Evolutionary conservation across 2,329 filamentous ascomycete species (phyloP), one percentile per base, ranked within the genome.

Genomic region (Colletotrichum spaethianum): DNA sequence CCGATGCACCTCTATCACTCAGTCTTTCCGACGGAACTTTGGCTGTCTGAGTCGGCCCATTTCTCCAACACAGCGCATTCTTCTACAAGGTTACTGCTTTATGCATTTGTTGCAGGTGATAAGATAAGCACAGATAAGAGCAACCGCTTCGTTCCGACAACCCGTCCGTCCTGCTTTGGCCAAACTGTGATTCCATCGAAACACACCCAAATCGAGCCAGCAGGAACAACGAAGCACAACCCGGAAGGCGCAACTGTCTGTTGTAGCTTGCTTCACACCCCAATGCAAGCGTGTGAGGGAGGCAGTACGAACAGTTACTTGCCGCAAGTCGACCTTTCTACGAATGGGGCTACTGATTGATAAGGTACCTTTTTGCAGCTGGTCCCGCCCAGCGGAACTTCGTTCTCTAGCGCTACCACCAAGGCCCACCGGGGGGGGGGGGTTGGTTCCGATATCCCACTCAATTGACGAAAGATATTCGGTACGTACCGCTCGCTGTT

Each of bases 361-460:
- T 33, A 56, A 70, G 67, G 38, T 46, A 53, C 36, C 55, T 55
- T 65, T 46, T 36, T n/a, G 36, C 53, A 38, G 36, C 38, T 20
- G 40, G 26, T 36, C 50, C 63, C 56, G 46, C 46, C 26, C 36
- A 31, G 18, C 28, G 50, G 36, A 44, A 64, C 50, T 5, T 50
- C 18, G 14, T 18, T 2, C 31, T 56, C 20, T 38, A 56, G 53
- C 28, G 28, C n/a, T 38, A 36, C 53, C 8, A 60, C 23, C n/a
- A 16, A 31, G 33, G 8, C 33, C 60, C 50, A 56, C 59, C 18
- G 16, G 7, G 38, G 26, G 31, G 44, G n/a, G n/a, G n/a, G n/a
- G n/a, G n/a, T n/a, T n/a, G n/a, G 31, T 68, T 56, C 31, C 23
- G 50, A 48, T 66, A 57, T n/a, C 42, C 26, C 57, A 42, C 56